These are phyloP conservation scores for Silybum marianum DNA, from an alignment of 129 eudicot species.

Conservation along the genomic window DNA sequence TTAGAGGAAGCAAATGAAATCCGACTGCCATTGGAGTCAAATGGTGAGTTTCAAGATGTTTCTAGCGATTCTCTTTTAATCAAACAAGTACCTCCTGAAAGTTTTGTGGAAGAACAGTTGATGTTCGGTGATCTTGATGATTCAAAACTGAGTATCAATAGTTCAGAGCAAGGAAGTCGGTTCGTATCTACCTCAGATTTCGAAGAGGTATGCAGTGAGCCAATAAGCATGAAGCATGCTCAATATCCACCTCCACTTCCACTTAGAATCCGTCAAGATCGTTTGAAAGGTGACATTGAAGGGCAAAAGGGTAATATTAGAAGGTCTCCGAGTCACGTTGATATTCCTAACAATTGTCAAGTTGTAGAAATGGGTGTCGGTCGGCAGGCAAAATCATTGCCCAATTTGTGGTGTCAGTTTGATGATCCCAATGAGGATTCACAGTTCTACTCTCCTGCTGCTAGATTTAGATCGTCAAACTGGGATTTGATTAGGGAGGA, in stretches of 20 bases:
- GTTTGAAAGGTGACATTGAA: constrained; percentile 26
- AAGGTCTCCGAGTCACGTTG: constrained; percentile 38
- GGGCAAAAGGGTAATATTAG: constrained; percentile 30
- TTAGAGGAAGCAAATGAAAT: constrained; percentile 29
- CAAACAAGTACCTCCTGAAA: constrained; percentile 28
- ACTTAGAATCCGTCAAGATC: constrained; percentile 28
- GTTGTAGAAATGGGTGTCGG: constrained; percentile 33
- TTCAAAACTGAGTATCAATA: constrained; percentile 22
- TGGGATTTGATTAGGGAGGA: constrained; percentile 43
- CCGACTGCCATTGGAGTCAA: constrained; percentile 24
- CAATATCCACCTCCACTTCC: constrained; percentile 29
- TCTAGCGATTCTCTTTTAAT: constrained; percentile 18
- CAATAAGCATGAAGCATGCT: constrained; percentile 11
- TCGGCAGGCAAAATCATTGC: constrained; percentile 55
- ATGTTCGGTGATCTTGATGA: constrained; percentile 64
- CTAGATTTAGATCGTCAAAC: constrained; percentile 38
- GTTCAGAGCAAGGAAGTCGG: constrained; percentile 22
- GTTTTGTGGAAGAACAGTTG: constrained; percentile 64
- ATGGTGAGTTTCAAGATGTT: constrained; percentile 32
- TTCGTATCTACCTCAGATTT: constrained; percentile 24
- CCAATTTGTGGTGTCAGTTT: constrained; percentile 42
- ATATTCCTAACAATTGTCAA: constrained; percentile 41
- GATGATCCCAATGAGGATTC: constrained; percentile 31
- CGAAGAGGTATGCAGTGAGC: constrained; percentile 33
- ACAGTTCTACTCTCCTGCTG: constrained; percentile 44